These are phyloP conservation scores for Sporothrix mexicana DNA, from an alignment of 2,329 filamentous ascomycete species.

Conservation along the genomic window DNA sequence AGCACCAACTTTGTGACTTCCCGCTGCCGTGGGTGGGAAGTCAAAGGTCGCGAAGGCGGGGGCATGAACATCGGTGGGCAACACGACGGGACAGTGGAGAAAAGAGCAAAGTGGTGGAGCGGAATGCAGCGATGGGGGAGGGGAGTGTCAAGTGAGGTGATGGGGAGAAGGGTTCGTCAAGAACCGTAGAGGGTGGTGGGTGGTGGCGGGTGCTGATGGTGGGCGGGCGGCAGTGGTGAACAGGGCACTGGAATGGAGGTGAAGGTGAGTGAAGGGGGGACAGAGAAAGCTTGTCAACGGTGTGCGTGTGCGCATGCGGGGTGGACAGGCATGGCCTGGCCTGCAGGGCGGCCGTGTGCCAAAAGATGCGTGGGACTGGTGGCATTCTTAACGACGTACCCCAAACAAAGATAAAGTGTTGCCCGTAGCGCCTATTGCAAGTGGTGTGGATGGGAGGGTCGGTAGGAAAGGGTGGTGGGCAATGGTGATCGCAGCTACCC, in stretches of 20 bases:
- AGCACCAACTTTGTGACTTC: slow-evolving; percentile 16
- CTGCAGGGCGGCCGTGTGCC: background rate
- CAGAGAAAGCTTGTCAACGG: slow-evolving; percentile 26
- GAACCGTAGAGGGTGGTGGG: slow-evolving; percentile 7
- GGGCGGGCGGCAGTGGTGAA: slow-evolving; percentile 19
- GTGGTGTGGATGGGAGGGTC: slow-evolving; percentile 31
- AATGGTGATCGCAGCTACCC: slow-evolving; percentile 29
- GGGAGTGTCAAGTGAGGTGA: background rate
- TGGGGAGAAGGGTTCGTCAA: slow-evolving; percentile 2
- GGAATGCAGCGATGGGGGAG: slow-evolving; percentile 14
- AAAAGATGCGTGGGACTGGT: slow-evolving; percentile 17
- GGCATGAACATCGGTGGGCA: slow-evolving; percentile 21
- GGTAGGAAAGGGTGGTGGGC: background rate
- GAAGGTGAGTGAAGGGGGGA: background rate
- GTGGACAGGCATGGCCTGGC: slow-evolving; percentile 6
- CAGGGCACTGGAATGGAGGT: slow-evolving; percentile 8
- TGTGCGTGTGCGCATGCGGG: slow-evolving; percentile 14
- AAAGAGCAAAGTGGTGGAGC: slow-evolving; percentile 21
- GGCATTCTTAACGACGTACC: slow-evolving; percentile 8
- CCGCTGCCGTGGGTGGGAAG: slow-evolving; percentile 8
- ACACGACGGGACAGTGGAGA: slow-evolving; percentile 19
- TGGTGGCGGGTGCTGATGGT: slow-evolving; percentile 12
- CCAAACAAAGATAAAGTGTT: slow-evolving; percentile 8
- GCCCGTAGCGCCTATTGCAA: background rate
- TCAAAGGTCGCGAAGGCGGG: slow-evolving; percentile 15